A percentile compares a stretch with the other conserved stretches of the same genome.
phyloP scores from a whole-genome alignment of 2,329 filamentous ascomycete species.

The Dactylellina haptotyla region DNA sequence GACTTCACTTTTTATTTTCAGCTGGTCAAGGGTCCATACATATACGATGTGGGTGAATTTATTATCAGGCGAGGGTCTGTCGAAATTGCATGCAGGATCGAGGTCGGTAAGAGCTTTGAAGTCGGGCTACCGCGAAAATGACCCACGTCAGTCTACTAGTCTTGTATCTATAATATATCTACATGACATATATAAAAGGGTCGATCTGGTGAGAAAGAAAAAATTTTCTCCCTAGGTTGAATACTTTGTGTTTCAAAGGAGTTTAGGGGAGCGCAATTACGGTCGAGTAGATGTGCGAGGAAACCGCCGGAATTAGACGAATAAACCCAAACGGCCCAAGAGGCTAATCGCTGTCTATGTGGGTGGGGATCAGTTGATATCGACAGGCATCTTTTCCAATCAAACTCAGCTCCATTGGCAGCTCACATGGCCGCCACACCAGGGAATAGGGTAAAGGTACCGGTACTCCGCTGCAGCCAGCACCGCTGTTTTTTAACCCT shows the following conservation, averaged over 20 bases:
- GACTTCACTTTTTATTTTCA: too few relatives aligned
- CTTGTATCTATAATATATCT: too few relatives aligned
- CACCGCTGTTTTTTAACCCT: background rate
- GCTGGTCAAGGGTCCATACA: slow-evolving; percentile 45
- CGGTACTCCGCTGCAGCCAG: slow-evolving; percentile 18
- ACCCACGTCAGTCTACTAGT: too few relatives aligned
- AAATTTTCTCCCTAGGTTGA: too few relatives aligned
- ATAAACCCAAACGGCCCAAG: background rate
- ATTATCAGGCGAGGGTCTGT: slow-evolving; percentile 10
- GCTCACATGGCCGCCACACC: slow-evolving; percentile 54
- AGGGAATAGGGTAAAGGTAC: slow-evolving; percentile 40
- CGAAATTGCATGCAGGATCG: slow-evolving; percentile 42
- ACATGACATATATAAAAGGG: too few relatives aligned
- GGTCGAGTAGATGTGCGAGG: background rate
- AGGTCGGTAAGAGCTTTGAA: background rate
- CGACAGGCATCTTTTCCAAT: slow-evolving; percentile 45
- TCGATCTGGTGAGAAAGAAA: too few relatives aligned
- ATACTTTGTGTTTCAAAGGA: background rate
- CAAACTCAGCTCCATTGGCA: slow-evolving; percentile 45
- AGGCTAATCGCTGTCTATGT: background rate
- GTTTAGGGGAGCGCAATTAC: background rate
- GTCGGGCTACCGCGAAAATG: slow-evolving; percentile 5
- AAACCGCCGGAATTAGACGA: slow-evolving; percentile 14
- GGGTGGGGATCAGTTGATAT: slow-evolving; percentile 40
- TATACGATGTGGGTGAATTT: background rate